A percentile compares a stretch with the other conserved stretches of the same genome.
phyloP scores from a whole-genome alignment of 805 yeast genomes.

The Ogataea philodendri region DNA sequence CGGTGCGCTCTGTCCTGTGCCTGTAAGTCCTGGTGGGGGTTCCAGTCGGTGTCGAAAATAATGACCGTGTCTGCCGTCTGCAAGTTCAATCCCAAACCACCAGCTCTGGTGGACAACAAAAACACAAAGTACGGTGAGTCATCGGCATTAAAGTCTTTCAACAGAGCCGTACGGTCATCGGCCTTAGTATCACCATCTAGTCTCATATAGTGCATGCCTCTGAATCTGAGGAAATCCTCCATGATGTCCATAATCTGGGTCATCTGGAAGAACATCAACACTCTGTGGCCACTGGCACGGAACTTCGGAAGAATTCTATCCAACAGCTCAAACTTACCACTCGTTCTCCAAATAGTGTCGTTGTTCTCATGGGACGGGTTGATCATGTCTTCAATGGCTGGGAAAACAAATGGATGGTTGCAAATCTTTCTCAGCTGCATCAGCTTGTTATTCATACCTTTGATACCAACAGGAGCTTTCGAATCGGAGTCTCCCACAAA shows the following conservation, averaged over 20 bases:
- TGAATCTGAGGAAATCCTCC: constrained; percentile 75
- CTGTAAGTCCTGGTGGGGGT: constrained; percentile 88
- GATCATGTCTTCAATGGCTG: constrained; percentile 70
- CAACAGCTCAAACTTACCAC: constrained; percentile 78
- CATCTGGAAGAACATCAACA: constrained; percentile 83
- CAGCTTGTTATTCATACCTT: constrained; percentile 76
- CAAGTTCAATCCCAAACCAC: constrained; percentile 82
- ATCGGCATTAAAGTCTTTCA: constrained; percentile 73
- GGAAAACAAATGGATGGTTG: constrained; percentile 85
- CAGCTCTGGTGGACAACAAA: constrained; percentile 80
- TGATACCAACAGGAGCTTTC: constrained; percentile 62
- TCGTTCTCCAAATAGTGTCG: constrained; percentile 68
- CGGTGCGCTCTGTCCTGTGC: constrained; percentile 91
- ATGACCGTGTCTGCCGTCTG: constrained; percentile 88
- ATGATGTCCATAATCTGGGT: constrained; percentile 87
- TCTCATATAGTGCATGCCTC: constrained; percentile 67
- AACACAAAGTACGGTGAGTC: constrained; percentile 76
- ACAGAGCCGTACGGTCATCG: constrained; percentile 75
- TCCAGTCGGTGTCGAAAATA: constrained; percentile 88
- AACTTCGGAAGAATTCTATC: constrained; percentile 76
- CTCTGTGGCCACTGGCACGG: constrained; percentile 72
- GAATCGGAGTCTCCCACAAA: constrained; percentile 61
- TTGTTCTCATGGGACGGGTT: constrained; percentile 63
- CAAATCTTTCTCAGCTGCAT: constrained; percentile 86
- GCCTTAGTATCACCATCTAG: constrained; percentile 83